Conservation (phyloP, 331 rosid genomes). For the Arachis monticola region DNA sequence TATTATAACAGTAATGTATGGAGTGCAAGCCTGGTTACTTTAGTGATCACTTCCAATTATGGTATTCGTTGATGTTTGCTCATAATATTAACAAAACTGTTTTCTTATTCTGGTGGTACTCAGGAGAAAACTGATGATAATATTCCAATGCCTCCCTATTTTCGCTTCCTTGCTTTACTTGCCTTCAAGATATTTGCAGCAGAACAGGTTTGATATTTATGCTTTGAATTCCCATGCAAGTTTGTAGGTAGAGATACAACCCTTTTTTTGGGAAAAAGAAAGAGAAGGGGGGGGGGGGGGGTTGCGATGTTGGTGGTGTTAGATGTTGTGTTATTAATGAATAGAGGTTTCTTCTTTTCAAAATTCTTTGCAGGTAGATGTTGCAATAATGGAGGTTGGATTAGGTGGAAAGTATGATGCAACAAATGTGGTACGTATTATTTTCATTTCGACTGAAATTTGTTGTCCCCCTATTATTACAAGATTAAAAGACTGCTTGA, state of each 20-base stretch:
- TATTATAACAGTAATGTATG: neutral
- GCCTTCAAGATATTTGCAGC: conserved; percentile 95
- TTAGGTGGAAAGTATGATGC: conserved; percentile 96
- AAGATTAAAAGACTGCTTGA: conserved; percentile 8
- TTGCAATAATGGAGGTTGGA: conserved; percentile 96
- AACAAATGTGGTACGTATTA: conserved; percentile 82
- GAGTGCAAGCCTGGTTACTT: neutral
- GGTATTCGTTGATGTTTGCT: conserved; percentile 33
- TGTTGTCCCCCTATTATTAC: neutral
- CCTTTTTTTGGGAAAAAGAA: neutral
- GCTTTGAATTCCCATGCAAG: conserved; percentile 31
- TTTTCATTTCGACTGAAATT: conserved; percentile 26
- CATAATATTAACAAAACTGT: neutral
- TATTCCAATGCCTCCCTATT: conserved; percentile 94
- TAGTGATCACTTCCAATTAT: conserved; percentile 13
- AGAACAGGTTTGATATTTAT: conserved; percentile 73
- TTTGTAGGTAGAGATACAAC: conserved; percentile 17
- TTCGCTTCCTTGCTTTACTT: conserved; percentile 96
- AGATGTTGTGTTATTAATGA: conserved; percentile 10
- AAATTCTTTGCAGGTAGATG: conserved; percentile 80
- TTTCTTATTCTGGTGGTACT: conserved; percentile 32
- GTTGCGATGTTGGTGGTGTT: neutral
- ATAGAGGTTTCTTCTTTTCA: conserved; percentile 4
- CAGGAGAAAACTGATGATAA: conserved; percentile 74
- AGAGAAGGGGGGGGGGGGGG: too few species aligned